A percentile compares a stretch with the other conserved stretches of the same genome.
Evolutionary conservation across 768 basidiomycete genomes (phyloP).

Genomic region (Aureoboletus auriporus): DNA sequence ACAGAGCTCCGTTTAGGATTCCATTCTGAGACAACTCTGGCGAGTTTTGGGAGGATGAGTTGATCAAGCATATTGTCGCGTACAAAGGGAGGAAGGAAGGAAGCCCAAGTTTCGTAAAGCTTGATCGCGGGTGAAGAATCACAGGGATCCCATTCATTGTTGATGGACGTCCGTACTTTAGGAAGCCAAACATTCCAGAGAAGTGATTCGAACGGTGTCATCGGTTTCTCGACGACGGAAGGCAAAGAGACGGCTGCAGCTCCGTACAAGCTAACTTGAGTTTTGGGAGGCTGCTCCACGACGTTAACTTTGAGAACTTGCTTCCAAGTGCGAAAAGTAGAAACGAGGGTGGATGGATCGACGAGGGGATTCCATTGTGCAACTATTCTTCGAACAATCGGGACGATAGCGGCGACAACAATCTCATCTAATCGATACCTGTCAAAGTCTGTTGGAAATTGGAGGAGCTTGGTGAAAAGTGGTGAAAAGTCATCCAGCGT

Average conservation of each 20-base stretch:
- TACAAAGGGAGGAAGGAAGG: slow-evolving; percentile 85
- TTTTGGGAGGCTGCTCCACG: slow-evolving; percentile 39
- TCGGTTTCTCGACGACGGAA: slow-evolving; percentile 47
- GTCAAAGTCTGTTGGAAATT: slow-evolving; percentile 73
- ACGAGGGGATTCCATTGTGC: slow-evolving; percentile 81
- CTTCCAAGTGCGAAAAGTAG: slow-evolving; percentile 69
- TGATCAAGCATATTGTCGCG: slow-evolving; percentile 95
- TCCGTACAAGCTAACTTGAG: slow-evolving; percentile 59
- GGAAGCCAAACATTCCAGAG: slow-evolving; percentile 96
- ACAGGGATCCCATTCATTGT: slow-evolving; percentile 88
- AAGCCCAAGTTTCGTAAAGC: slow-evolving; percentile 85
- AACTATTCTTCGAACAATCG: slow-evolving; percentile 68
- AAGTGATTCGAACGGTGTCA: slow-evolving; percentile 95
- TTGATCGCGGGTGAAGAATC: slow-evolving; percentile 72
- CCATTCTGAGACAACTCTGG: slow-evolving; percentile 84
- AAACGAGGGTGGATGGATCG: slow-evolving; percentile 60
- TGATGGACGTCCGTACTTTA: slow-evolving; percentile 86
- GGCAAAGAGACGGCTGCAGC: slow-evolving; percentile 31
- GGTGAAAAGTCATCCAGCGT: slow-evolving; percentile 72
- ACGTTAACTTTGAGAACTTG: slow-evolving; percentile 58
- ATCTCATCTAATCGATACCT: slow-evolving; percentile 83
- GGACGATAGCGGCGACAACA: slow-evolving; percentile 87
- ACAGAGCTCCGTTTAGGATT: slow-evolving; percentile 53
- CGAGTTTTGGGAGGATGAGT: slow-evolving; percentile 89
- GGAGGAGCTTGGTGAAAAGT: slow-evolving; percentile 67